Percentiles rank a stretch among this genome's conserved stretches.
Conservation (phyloP, 345 rosid species). For the Pistacia integerrima region DNA sequence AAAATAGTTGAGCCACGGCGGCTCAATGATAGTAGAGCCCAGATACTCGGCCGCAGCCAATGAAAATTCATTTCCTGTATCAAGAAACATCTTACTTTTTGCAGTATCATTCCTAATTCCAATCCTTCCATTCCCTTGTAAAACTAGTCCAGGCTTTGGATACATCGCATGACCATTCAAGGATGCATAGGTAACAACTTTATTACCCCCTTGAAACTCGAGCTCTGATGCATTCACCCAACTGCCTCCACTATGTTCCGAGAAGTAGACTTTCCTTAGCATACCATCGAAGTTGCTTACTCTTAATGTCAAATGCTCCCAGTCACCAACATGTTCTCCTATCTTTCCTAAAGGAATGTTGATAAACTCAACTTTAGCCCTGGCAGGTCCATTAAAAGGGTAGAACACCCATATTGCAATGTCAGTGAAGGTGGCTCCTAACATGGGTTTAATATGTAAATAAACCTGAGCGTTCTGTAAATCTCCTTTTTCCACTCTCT, state of each 20-base stretch:
- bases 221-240: constrained; percentile 72
- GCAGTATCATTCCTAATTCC: constrained; percentile 81
- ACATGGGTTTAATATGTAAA: constrained; percentile 72
- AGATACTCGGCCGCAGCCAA: constrained; percentile 62
- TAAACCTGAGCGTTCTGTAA: constrained; percentile 49
- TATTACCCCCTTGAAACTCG: constrained; percentile 60
- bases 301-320: constrained; percentile 86
- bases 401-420: constrained; percentile 74
- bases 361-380: constrained; percentile 63
- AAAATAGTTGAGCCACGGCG: constrained; percentile 65
- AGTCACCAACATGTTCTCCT: constrained; percentile 86
- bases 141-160: constrained; percentile 67
- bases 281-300: constrained; percentile 78
- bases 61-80: constrained; percentile 40
- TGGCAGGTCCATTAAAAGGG: constrained; percentile 83
- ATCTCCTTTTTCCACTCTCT: constrained; percentile 72
- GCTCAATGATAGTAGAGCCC: constrained; percentile 40
- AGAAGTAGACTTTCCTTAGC: constrained; percentile 52
- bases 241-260: constrained; percentile 69
- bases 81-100: constrained; percentile 52
- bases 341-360: constrained; percentile 56
- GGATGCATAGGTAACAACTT: constrained; percentile 61
- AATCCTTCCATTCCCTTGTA: constrained; percentile 59
- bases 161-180: constrained; percentile 83
- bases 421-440: constrained; percentile 81